A percentile compares a stretch with the other conserved stretches of the same genome.
Conservation (phyloP, 2,329 filamentous ascomycete species). For the Plenodomus lindquistii region DNA sequence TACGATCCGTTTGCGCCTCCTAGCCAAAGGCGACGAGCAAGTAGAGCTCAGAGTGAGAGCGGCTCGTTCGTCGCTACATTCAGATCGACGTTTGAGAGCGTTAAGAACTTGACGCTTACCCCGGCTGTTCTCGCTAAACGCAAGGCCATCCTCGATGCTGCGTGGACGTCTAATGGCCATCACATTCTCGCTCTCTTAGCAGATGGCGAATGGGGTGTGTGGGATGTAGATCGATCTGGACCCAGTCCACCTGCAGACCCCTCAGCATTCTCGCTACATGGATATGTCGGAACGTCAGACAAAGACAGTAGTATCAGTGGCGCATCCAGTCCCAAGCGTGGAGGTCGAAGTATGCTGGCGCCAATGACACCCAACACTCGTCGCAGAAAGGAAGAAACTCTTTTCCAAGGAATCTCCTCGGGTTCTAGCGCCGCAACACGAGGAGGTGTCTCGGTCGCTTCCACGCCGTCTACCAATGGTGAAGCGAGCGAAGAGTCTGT, state of each 20-base stretch:
- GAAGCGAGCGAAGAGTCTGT: conserved; percentile 49
- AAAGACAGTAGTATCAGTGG: conserved; percentile 21
- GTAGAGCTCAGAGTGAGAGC: conserved; percentile 16
- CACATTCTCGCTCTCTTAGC: conserved; percentile 52
- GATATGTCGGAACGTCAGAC: conserved; percentile 38
- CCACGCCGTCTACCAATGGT: conserved; percentile 32
- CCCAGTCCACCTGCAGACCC: conserved; percentile 35
- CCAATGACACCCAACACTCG: conserved; percentile 58
- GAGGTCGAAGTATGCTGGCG: conserved; percentile 44
- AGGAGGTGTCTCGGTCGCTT: conserved; percentile 50
- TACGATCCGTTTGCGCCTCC: conserved; percentile 57
- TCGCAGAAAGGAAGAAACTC: conserved; percentile 48
- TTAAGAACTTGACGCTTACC: conserved; percentile 26
- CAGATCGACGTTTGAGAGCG: conserved; percentile 35
- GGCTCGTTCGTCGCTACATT: conserved; percentile 41
- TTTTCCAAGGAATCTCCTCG: conserved; percentile 49
- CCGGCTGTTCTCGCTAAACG: conserved; percentile 43
- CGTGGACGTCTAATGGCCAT: conserved; percentile 53
- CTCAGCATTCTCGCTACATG: conserved; percentile 42
- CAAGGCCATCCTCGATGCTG: conserved; percentile 54
- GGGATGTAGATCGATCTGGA: conserved; percentile 48
- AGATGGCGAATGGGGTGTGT: conserved; percentile 59
- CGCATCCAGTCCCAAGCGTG: conserved; percentile 38
- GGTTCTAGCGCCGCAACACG: conserved; percentile 33
- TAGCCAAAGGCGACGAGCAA: conserved; percentile 24